phyloP scores from a whole-genome alignment of 2,329 filamentous ascomycete species.

The Byssoonygena ceratinophila region DNA sequence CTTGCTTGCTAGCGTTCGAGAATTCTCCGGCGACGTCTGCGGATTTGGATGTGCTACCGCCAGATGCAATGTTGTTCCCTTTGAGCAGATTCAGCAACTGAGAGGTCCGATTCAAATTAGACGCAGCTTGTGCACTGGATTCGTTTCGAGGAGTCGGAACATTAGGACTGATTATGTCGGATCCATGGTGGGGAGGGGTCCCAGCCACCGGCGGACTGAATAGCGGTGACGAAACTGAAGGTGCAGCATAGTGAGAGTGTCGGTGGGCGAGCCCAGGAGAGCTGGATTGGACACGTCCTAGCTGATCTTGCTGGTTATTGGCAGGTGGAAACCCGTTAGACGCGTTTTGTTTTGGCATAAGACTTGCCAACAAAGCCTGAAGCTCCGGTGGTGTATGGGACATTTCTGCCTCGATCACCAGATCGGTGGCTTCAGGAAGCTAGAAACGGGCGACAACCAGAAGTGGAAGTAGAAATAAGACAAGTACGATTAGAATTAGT shows the following conservation, averaged over 20 bases:
- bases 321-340: slow-evolving; percentile 23
- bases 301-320: slow-evolving; percentile 25
- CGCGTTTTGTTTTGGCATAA: slow-evolving; percentile 32
- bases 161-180: slow-evolving; percentile 50
- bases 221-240: slow-evolving; percentile 48
- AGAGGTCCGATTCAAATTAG: slow-evolving; percentile 42
- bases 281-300: slow-evolving; percentile 23
- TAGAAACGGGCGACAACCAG: slow-evolving; percentile 22
- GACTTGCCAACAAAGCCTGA: slow-evolving; percentile 39
- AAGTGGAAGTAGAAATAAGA: slow-evolving; percentile 12
- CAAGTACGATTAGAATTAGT: background rate
- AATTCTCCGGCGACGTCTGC: slow-evolving; percentile 13
- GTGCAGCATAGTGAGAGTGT: slow-evolving; percentile 41
- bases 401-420: slow-evolving; percentile 37
- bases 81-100: slow-evolving; percentile 56
- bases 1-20: slow-evolving; percentile 22
- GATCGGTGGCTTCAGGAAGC: slow-evolving; percentile 23
- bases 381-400: slow-evolving; percentile 36
- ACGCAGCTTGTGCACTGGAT: slow-evolving; percentile 32
- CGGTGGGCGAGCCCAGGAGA: slow-evolving; percentile 28
- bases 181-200: slow-evolving; percentile 47
- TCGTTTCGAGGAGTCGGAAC: slow-evolving; percentile 36
- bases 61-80: slow-evolving; percentile 44
- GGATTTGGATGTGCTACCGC: slow-evolving; percentile 16
- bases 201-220: slow-evolving; percentile 46